These are phyloP conservation scores for Glycine tomentella DNA, from an alignment of 306 rosid species.

Conservation along the genomic window DNA sequence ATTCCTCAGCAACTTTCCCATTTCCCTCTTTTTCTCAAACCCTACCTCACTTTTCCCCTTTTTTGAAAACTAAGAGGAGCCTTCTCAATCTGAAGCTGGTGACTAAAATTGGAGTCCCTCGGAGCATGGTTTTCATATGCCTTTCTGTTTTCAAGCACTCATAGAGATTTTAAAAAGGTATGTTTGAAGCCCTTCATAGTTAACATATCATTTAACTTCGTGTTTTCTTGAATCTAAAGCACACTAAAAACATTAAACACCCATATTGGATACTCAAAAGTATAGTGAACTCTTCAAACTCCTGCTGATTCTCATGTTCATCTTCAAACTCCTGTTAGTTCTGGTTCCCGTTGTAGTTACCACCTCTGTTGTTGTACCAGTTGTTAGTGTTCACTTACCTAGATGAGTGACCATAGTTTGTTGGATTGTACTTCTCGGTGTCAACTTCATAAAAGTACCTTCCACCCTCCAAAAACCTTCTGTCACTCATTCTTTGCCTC, in stretches of 20 bases:
- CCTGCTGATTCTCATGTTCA: constrained; percentile 51
- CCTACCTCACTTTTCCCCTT: too few relatives aligned
- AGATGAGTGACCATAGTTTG: constrained; percentile 55
- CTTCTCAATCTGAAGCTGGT: too few relatives aligned
- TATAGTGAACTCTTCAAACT: constrained; percentile 56
- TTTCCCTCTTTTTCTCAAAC: too few relatives aligned
- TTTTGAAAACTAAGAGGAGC: too few relatives aligned
- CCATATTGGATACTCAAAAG: constrained; percentile 35
- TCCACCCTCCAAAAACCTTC: constrained; percentile 80
- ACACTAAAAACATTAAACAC: constrained; percentile 49
- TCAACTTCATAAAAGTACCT: constrained; percentile 58
- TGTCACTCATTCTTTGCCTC: constrained; percentile 90
- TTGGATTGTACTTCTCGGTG: constrained; percentile 56
- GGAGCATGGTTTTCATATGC: too few relatives aligned
- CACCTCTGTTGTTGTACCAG: constrained; percentile 57
- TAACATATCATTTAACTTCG: constrained; percentile 29
- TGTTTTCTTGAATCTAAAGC: constrained; percentile 47
- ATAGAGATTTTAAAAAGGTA: too few relatives aligned
- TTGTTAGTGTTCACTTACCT: constrained; percentile 43
- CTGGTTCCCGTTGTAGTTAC: constrained; percentile 63
- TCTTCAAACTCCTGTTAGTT: constrained; percentile 64
- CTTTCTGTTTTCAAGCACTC: too few relatives aligned
- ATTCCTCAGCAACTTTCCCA: too few relatives aligned
- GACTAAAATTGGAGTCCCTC: too few relatives aligned
- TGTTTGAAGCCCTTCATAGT: too few relatives aligned